These are phyloP conservation scores for Fragilaria crotonensis DNA, from an alignment of 108 stramenopile genomes.

Conservation along the genomic window DNA sequence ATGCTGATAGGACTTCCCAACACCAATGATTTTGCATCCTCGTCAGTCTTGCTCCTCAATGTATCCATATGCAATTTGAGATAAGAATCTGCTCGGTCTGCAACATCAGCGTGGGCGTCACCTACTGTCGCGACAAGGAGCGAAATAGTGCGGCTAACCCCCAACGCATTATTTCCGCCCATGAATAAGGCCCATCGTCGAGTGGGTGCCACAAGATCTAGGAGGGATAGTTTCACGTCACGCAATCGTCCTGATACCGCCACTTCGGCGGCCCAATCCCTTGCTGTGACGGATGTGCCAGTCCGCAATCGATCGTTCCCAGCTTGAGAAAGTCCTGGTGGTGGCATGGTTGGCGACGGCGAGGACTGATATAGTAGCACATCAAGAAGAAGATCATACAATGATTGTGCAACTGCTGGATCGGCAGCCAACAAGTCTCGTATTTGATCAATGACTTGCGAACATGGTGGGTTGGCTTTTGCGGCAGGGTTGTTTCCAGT, in stretches of 20 bases:
- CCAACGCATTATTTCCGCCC: conserved; percentile 1
- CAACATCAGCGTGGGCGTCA: conserved; percentile 50
- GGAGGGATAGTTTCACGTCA: conserved; percentile 32
- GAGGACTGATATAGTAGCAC: conserved; percentile 45
- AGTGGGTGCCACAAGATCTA: conserved; percentile 69
- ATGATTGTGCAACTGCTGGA: conserved; percentile 21
- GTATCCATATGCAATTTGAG: conserved; percentile 59
- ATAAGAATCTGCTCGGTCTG: conserved; percentile 44
- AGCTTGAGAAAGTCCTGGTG: conserved; percentile 47
- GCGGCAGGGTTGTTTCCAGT: background rate
- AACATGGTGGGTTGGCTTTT: background rate
- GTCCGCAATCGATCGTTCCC: conserved; percentile 41
- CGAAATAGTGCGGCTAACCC: conserved; percentile 45
- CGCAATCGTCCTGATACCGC: conserved; percentile 27
- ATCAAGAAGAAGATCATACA: conserved; percentile 62
- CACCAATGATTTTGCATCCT: background rate
- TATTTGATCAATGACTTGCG: conserved; percentile 4
- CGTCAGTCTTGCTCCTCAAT: conserved; percentile 18
- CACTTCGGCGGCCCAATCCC: conserved; percentile 46
- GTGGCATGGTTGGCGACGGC: conserved; percentile 34
- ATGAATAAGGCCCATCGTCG: conserved; percentile 42
- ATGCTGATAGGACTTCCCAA: conserved; percentile 41
- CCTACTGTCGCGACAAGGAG: conserved; percentile 52
- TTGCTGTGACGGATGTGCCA: conserved; percentile 28
- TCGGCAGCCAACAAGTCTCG: conserved; percentile 11